Percentiles rank a stretch among this genome's conserved stretches.
Conservation (phyloP, 768 basidiomycete genomes). For the Serendipita vermifera region DNA sequence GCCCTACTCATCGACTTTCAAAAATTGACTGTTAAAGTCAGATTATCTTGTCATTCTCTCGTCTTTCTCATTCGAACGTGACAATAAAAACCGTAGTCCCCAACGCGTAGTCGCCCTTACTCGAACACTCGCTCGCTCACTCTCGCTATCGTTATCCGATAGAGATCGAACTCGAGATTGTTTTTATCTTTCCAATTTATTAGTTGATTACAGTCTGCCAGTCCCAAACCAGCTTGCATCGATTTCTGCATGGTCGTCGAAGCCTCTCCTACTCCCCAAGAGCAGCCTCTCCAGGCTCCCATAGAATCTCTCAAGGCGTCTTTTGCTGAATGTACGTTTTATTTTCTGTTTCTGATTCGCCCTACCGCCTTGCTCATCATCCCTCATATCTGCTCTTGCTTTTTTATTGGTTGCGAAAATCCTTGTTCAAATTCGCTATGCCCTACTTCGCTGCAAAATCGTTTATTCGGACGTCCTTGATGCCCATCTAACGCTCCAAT, state of each 20-base stretch:
- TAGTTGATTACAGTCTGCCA: not conserved
- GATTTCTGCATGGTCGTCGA: slow-evolving; percentile 4
- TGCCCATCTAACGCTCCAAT: not conserved
- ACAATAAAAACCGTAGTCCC: no score
- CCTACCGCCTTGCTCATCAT: not conserved
- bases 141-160: slow-evolving; percentile 6
- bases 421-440: not conserved
- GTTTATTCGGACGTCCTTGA: not conserved
- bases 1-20: no score
- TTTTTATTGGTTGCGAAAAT: not conserved
- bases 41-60: no score
- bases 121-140: no score
- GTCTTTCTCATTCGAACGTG: no score
- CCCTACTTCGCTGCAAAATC: not conserved
- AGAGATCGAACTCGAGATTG: not conserved
- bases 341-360: not conserved
- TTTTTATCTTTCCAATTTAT: slow-evolving; percentile 7
- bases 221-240: not conserved
- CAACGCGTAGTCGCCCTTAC: no score
- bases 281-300: not conserved
- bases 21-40: no score
- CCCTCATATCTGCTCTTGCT: not conserved
- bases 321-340: not conserved
- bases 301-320: not conserved
- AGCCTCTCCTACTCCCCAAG: not conserved